Conservation (phyloP, 352 stramenopile genomes). For the Bremia lactucae region DNA sequence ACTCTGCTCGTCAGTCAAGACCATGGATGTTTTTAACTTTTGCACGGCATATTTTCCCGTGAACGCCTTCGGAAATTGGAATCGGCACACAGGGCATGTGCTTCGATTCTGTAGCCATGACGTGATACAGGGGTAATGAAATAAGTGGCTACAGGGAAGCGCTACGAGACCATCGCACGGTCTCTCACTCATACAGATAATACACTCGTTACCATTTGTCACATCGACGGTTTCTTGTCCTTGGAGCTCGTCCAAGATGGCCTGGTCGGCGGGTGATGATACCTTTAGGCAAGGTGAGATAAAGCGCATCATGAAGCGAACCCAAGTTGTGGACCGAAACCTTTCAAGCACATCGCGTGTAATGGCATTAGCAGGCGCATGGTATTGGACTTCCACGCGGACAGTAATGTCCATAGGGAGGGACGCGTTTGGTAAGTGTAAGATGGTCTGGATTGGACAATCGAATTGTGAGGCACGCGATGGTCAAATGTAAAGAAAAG, state of each 20-base stretch:
- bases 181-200: conserved; percentile 86
- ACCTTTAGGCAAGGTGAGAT: conserved; percentile 59
- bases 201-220: conserved; percentile 45
- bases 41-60: conserved; percentile 57
- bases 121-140: conserved; percentile 88
- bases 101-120: conserved; percentile 85
- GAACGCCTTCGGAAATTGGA: conserved; percentile 76
- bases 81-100: conserved; percentile 91
- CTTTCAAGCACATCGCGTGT: conserved; percentile 56
- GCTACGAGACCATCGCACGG: conserved; percentile 36
- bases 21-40: conserved; percentile 50
- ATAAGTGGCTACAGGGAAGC: conserved; percentile 88
- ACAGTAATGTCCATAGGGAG: conserved; percentile 51
- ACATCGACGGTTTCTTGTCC: conserved; percentile 20
- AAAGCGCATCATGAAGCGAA: conserved; percentile 71
- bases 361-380: conserved; percentile 33
- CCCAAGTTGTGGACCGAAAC: conserved; percentile 62
- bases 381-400: conserved; percentile 62
- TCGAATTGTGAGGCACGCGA: neutral
- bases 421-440: conserved; percentile 7
- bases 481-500: conserved; percentile 16
- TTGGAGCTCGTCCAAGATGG: conserved; percentile 41
- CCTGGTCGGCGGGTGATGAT: conserved; percentile 44
- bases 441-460: neutral
- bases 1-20: conserved; percentile 35